Base-by-base conservation (phyloP, 805 yeast species). In the Saccharomyces eubayanus region DNA sequence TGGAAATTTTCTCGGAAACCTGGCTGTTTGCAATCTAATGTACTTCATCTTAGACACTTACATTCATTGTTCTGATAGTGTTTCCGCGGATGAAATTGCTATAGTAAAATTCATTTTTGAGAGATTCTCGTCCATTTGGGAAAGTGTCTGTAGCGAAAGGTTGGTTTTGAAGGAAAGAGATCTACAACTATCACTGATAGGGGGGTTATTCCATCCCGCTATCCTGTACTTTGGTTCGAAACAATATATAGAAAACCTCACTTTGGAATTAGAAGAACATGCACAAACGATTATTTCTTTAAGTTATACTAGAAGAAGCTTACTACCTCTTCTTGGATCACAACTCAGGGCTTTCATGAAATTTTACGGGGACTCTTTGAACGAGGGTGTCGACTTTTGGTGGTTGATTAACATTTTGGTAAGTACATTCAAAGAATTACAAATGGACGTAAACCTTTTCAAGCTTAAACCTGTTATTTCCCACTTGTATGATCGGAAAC, bases 131-230 rank as follows among this genome's bases (percentile, higher is more conserved):
- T 62, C 67, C 0, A 72, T 86, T 20, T 88, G 96, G 94, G 70
- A 69, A 3, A 77, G 75, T 24, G 62, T 89, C 27, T 75, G 75
- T 16, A 74, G 77, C 0, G 84, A 82, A 10, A 73, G 95, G 49
- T 70, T 89, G 41, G 78, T 84, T 29, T 71, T 87, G 45, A 78
- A 79, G 47, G 94, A 89, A 57, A 79, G 82, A 51, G 75, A 75
- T 12, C 72, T 88, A 48, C 96, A 90, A 59, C 63, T 79, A 12
- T 55, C 62, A 0, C 73, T 86, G 29, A 81, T 89, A 27, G 70
- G 77, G n/a, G 63, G 82, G 0, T 47, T 83, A 6, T 75, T 80
- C 51, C 71, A 78, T 57, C 67, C 73, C 2, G 59, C 56, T 2
- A 55, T 84, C 5, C 57, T 87, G 46, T 61, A 53, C 6, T 59